Percentiles rank a stretch among this genome's conserved stretches.
These are phyloP conservation scores for Apiospora malaysiana DNA, from an alignment of 2,329 filamentous ascomycete species.

Conservation along the genomic window DNA sequence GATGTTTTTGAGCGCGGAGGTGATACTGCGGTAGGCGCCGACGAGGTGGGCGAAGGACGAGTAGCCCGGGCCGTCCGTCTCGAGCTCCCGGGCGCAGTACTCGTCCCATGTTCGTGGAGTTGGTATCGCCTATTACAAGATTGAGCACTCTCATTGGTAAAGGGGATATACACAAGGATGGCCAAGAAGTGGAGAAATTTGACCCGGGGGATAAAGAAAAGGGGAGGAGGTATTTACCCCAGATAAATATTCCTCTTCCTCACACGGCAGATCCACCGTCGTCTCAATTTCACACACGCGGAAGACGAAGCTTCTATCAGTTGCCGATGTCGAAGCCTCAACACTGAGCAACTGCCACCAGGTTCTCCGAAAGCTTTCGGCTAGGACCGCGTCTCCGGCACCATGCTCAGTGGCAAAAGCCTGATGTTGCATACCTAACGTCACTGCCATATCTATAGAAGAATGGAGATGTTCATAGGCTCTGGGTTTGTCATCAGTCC, in stretches of 20 bases:
- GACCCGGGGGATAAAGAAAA: too few relatives aligned
- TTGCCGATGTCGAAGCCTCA: constrained; percentile 55
- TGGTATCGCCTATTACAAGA: constrained; percentile 44
- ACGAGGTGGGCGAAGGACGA: constrained; percentile 72
- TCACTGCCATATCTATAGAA: constrained; percentile 64
- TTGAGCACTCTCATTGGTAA: constrained; percentile 32
- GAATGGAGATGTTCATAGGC: constrained; percentile 43
- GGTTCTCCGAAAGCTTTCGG: constrained; percentile 70
- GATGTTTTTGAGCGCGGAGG: constrained; percentile 34
- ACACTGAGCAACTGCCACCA: constrained; percentile 74
- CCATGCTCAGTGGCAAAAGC: constrained; percentile 58
- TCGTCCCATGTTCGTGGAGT: constrained; percentile 58
- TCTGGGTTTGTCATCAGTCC: constrained; percentile 35
- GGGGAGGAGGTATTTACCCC: constrained; percentile 37
- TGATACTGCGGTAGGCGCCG: constrained; percentile 58
- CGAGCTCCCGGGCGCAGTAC: constrained; percentile 67
- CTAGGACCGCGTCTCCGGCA: constrained; percentile 50
- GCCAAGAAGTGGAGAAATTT: too few relatives aligned
- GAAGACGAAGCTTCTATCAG: constrained; percentile 36
- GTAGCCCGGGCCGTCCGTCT: constrained; percentile 57
- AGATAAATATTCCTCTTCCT: constrained; percentile 60
- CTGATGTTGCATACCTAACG: constrained; percentile 63
- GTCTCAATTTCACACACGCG: constrained; percentile 47
- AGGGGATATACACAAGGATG: too few relatives aligned
- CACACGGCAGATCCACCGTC: constrained; percentile 67